Conservation (phyloP, 768 basidiomycete genomes). For the Paxillus involutus region DNA sequence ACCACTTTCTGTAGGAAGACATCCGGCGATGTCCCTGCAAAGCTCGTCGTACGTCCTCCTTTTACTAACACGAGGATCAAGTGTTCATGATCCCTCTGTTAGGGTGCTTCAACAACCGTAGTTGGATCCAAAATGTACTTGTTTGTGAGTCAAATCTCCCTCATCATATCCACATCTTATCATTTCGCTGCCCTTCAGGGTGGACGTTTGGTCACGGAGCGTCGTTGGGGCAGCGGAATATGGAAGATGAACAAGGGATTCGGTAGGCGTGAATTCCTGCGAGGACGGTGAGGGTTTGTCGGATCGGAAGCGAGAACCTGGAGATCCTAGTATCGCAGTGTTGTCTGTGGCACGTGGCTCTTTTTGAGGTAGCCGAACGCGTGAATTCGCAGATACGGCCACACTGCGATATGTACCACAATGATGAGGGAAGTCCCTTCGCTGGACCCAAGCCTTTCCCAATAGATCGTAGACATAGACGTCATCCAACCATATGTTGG, state of each 20-base stretch:
- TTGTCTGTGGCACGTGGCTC: conserved; percentile 46
- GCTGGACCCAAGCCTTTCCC: conserved; percentile 72
- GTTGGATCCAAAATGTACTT: conserved; percentile 87
- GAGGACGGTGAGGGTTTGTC: conserved; percentile 40
- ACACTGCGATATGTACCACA: conserved; percentile 96
- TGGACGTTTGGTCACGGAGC: conserved; percentile 81
- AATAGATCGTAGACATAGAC: conserved; percentile 85
- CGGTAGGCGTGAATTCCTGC: conserved; percentile 54
- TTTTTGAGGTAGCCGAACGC: conserved; percentile 68
- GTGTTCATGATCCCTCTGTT: not conserved
- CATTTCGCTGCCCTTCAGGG: conserved; percentile 49
- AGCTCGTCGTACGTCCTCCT: conserved; percentile 68
- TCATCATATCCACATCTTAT: not conserved
- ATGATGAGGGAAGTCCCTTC: conserved; percentile 84
- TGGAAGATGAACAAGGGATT: conserved; percentile 67
- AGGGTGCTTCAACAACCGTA: conserved; percentile 92
- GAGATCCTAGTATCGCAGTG: conserved; percentile 47
- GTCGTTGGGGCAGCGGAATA: conserved; percentile 69
- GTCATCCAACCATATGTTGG: conserved; percentile 92
- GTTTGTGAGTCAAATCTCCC: conserved; percentile 55
- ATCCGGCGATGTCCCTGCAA: conserved; percentile 82
- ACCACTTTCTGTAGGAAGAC: conserved; percentile 85
- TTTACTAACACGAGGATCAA: not conserved
- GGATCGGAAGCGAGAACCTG: conserved; percentile 58
- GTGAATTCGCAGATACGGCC: conserved; percentile 70